phyloP scores from a whole-genome alignment of 1,139 yeast species.

The Hyphopichia burtonii region DNA sequence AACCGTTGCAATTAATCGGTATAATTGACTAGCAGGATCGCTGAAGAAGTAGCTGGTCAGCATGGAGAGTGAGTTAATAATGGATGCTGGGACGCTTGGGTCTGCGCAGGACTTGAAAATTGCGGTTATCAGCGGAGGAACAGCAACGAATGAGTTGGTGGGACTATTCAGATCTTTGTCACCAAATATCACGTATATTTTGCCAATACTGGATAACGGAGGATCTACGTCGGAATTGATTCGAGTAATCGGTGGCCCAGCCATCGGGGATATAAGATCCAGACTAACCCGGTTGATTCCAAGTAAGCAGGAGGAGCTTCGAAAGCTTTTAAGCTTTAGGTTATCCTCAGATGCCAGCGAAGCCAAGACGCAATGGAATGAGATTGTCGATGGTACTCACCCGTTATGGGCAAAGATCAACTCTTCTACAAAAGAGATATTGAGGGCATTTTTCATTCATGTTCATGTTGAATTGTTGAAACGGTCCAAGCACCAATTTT shows the following conservation, averaged over 20 bases:
- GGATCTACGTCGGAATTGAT: conserved; percentile 91
- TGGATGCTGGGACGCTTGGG: background rate
- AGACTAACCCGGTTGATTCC: conserved; percentile 74
- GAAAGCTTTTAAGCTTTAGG: conserved; percentile 57
- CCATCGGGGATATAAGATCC: conserved; percentile 89
- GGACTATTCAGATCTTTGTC: conserved; percentile 44
- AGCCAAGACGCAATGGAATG: conserved; percentile 75
- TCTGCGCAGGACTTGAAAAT: conserved; percentile 13
- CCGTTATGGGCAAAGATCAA: conserved; percentile 62
- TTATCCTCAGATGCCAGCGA: conserved; percentile 49
- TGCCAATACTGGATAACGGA: conserved; percentile 91
- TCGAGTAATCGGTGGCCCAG: conserved; percentile 92
- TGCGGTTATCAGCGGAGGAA: conserved; percentile 69
- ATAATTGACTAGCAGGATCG: no score
- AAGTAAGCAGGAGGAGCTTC: conserved; percentile 40
- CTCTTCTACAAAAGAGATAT: conserved; percentile 67
- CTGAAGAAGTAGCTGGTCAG: no score
- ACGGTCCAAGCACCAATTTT: conserved; percentile 49
- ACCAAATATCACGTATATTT: conserved; percentile 53
- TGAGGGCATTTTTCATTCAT: conserved; percentile 75
- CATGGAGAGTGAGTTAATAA: background rate
- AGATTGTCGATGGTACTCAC: conserved; percentile 79
- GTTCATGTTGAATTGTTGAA: conserved; percentile 76
- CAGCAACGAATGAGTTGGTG: conserved; percentile 69
- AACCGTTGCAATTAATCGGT: no score